These are phyloP conservation scores for Moricandia moricandioides DNA, from an alignment of 345 rosid species.

Conservation along the genomic window DNA sequence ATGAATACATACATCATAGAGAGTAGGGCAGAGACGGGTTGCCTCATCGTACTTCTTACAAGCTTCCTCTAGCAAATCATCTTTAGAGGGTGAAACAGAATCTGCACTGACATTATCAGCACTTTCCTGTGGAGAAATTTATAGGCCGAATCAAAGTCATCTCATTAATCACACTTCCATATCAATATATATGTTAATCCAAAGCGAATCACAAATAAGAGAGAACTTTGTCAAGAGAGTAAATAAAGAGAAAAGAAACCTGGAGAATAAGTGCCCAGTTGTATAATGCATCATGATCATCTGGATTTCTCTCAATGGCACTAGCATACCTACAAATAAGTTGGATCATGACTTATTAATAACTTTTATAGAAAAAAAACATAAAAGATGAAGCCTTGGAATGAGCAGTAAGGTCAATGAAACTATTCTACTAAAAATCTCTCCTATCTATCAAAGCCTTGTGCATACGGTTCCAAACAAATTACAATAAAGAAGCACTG, in stretches of 20 bases:
- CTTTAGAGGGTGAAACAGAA: constrained; percentile 93
- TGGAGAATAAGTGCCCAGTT: constrained; percentile 99
- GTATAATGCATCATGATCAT: constrained; percentile 93
- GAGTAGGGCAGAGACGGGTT: constrained; percentile 82
- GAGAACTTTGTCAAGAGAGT: neutral
- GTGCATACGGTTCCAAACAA: neutral
- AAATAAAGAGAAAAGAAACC: constrained; percentile 45
- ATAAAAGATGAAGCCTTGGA: neutral
- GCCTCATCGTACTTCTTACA: constrained; percentile 96
- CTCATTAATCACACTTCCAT: neutral
- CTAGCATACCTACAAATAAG: constrained; percentile 70
- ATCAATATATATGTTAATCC: neutral
- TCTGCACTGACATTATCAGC: constrained; percentile 90
- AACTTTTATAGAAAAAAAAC: neutral
- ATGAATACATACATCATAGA: constrained; percentile 75
- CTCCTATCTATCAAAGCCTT: neutral
- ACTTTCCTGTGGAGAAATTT: constrained; percentile 67
- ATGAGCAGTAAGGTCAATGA: constrained; percentile 4
- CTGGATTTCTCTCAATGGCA: constrained; percentile 84
- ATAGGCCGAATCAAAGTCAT: constrained; percentile 5
- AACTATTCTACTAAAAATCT: neutral
- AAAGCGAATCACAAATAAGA: constrained; percentile 2
- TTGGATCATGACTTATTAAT: constrained; percentile 1
- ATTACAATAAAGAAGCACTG: neutral
- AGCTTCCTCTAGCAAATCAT: constrained; percentile 95